These are phyloP conservation scores for Pythium oligandrum DNA, from an alignment of 352 stramenopile genomes.

Conservation along the genomic window DNA sequence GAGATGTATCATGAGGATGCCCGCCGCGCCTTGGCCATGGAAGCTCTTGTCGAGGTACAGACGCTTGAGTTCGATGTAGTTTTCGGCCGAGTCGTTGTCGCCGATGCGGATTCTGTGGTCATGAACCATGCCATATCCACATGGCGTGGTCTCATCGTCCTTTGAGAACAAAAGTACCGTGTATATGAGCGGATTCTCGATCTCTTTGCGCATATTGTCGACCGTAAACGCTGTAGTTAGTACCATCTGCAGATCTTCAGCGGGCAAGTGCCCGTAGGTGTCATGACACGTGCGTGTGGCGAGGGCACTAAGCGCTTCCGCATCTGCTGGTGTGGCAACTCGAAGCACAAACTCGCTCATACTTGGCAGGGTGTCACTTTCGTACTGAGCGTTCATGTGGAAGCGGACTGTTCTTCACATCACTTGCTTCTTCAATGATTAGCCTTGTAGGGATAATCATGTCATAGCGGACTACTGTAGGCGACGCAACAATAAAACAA, in stretches of 20 bases:
- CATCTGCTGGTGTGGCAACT: constrained; percentile 14
- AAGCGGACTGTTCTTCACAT: no score
- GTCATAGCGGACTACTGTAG: no score
- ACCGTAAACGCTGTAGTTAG: constrained; percentile 13
- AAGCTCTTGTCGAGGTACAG: background rate
- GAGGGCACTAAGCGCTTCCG: constrained; percentile 13
- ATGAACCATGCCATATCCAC: constrained; percentile 23
- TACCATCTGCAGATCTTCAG: constrained; percentile 14
- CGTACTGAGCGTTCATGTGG: no score
- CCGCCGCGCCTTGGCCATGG: background rate
- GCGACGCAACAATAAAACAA: no score
- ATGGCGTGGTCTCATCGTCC: constrained; percentile 3
- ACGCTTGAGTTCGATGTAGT: background rate
- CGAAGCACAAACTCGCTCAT: constrained; percentile 7
- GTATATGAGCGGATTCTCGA: constrained; percentile 20
- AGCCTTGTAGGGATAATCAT: no score
- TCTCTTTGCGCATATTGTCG: constrained; percentile 15
- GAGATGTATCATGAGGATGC: background rate
- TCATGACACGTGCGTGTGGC: constrained; percentile 25
- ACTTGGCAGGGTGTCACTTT: no score
- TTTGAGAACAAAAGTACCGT: constrained; percentile 23
- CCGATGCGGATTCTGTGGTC: constrained; percentile 19
- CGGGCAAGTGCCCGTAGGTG: constrained; percentile 25
- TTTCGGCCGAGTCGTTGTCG: background rate
- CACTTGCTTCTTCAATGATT: no score